These are phyloP conservation scores for Suhomyces sp. DNA, from an alignment of 805 yeast genomes.

Conservation along the genomic window DNA sequence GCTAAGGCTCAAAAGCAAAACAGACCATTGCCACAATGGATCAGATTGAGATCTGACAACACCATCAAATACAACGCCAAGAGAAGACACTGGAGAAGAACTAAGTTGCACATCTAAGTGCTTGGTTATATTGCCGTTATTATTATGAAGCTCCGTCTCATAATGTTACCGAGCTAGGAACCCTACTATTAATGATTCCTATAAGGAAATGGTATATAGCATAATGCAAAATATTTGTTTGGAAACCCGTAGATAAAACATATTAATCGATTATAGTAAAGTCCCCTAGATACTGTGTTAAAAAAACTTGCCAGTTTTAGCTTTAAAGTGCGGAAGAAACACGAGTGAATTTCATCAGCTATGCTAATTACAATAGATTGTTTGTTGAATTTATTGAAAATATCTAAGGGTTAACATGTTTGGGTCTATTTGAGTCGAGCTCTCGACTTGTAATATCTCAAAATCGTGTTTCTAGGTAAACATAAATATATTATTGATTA, in stretches of 20 bases:
- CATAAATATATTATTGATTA: conserved; percentile 10
- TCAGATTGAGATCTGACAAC: conserved; percentile 97
- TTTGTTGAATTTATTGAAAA: not conserved
- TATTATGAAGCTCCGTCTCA: conserved; percentile 7
- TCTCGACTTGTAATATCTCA: not conserved
- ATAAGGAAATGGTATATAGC: conserved; percentile 7
- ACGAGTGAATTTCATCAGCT: too few species aligned
- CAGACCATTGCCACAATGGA: conserved; percentile 99
- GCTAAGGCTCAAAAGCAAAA: conserved; percentile 98
- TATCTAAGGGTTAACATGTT: not conserved
- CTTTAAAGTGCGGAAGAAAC: not conserved
- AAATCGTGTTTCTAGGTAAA: not conserved
- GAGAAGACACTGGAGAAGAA: conserved; percentile 99
- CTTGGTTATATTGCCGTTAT: conserved; percentile 7
- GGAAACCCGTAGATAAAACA: not conserved
- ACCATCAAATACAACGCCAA: conserved; percentile 98
- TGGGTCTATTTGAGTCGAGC: not conserved
- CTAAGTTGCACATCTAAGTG: conserved; percentile 90
- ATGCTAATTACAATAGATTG: not conserved
- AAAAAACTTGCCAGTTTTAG: not conserved
- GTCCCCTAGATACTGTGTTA: too few species aligned
- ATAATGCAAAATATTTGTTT: conserved; percentile 8
- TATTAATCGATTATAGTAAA: too few species aligned
- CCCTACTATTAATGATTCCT: conserved; percentile 3
- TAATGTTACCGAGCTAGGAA: conserved; percentile 4